Conservation (phyloP, 78 protist genomes). For the Monocercomonoides exilis region DNA sequence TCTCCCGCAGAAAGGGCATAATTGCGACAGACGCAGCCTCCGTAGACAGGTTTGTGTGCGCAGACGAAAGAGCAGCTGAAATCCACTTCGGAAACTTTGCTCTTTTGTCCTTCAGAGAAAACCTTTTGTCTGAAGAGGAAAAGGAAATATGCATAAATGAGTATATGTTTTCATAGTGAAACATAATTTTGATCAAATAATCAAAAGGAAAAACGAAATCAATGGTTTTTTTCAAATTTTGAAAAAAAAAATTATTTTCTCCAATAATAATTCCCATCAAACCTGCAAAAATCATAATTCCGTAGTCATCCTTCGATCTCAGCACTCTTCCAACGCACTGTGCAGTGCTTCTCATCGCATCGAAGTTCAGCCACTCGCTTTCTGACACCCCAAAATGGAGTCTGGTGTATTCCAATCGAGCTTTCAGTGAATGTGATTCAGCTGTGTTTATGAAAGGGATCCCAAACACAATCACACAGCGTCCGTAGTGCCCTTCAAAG, state of each 20-base stretch:
- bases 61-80: neutral
- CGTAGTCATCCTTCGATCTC: slow-evolving; percentile 93
- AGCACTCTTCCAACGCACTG: slow-evolving; percentile 96
- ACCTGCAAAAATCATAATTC: slow-evolving; percentile 89
- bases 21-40: neutral
- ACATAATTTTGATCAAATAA: too few relatives aligned
- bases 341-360: slow-evolving; percentile 91
- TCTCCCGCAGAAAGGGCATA: neutral
- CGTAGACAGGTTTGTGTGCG: neutral
- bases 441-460: slow-evolving; percentile 74
- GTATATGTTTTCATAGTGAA: too few relatives aligned
- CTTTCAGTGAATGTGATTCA: slow-evolving; percentile 35
- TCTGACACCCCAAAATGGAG: slow-evolving; percentile 52
- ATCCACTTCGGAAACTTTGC: neutral
- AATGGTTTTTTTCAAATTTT: too few relatives aligned
- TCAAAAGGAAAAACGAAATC: too few relatives aligned
- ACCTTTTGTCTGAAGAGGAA: neutral
- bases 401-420: slow-evolving; percentile 54
- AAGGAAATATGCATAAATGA: neutral
- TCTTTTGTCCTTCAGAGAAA: neutral
- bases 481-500: neutral
- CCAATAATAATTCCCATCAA: too few relatives aligned
- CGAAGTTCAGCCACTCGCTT: slow-evolving; percentile 80
- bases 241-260: too few relatives aligned
- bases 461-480: neutral